Evolutionary conservation across 2,329 filamentous ascomycete species (phyloP).

Genomic region (Cercospora sojina): DNA sequence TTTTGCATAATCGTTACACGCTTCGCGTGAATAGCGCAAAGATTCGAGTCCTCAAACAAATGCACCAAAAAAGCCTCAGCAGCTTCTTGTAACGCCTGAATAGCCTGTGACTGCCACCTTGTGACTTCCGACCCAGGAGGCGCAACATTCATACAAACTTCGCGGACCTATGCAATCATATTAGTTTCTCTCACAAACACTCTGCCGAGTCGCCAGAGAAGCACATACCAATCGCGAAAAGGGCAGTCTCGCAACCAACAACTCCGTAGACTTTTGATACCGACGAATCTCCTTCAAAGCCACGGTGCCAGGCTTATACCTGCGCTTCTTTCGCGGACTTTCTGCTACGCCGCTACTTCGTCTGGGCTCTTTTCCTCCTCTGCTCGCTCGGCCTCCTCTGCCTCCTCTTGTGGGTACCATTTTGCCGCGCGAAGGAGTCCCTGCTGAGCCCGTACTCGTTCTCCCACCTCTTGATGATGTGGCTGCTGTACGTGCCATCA

Average conservation of each 20-base stretch:
- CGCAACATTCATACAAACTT: slow-evolving; percentile 96
- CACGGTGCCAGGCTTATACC: slow-evolving; percentile 68
- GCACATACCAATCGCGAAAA: slow-evolving; percentile 82
- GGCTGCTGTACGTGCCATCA: slow-evolving; percentile 16
- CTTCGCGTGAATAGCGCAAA: slow-evolving; percentile 98
- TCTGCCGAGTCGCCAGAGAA: background rate
- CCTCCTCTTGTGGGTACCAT: slow-evolving; percentile 27
- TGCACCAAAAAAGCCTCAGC: slow-evolving; percentile 98
- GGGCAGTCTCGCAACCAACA: slow-evolving; percentile 93
- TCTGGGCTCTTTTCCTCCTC: slow-evolving; percentile 27
- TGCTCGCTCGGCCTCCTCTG: slow-evolving; percentile 30
- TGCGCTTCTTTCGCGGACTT: slow-evolving; percentile 31
- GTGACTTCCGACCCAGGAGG: slow-evolving; percentile 63
- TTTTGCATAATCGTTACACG: slow-evolving; percentile 98
- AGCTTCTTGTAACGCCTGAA: slow-evolving; percentile 95
- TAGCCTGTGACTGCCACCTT: slow-evolving; percentile 97
- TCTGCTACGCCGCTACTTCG: slow-evolving; percentile 17
- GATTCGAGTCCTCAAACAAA: slow-evolving; percentile 96
- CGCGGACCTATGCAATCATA: slow-evolving; percentile 60
- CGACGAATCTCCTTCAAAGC: slow-evolving; percentile 97
- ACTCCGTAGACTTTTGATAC: slow-evolving; percentile 96
- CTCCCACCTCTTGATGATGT: slow-evolving; percentile 13
- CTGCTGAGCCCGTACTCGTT: slow-evolving; percentile 15
- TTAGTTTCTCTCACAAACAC: slow-evolving; percentile 5
- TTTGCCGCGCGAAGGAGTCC: slow-evolving; percentile 8